phyloP scores from a whole-genome alignment of 2,329 filamentous ascomycete genomes.

The Colletotrichum sp. region DNA sequence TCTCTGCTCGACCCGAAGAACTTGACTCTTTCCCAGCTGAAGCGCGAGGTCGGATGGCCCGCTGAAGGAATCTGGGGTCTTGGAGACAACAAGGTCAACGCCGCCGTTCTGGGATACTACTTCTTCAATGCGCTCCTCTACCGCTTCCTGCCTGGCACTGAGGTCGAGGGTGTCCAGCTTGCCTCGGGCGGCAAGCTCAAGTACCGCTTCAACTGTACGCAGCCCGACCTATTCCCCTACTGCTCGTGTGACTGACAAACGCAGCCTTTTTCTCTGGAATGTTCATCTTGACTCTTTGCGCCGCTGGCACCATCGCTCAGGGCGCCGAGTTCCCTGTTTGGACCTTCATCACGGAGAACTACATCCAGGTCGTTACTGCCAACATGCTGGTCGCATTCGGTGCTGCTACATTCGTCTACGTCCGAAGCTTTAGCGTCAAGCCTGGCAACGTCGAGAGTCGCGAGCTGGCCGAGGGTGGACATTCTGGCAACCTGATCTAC shows the following conservation, averaged over 20 bases:
- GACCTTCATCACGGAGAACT: constrained; percentile 93
- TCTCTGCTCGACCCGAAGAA: constrained; percentile 76
- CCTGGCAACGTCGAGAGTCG: constrained; percentile 74
- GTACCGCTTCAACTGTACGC: constrained; percentile 80
- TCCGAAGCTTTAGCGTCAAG: constrained; percentile 82
- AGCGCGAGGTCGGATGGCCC: constrained; percentile 84
- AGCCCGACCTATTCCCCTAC: background rate
- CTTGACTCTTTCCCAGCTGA: constrained; percentile 74
- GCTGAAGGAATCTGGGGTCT: constrained; percentile 72
- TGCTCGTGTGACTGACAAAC: background rate
- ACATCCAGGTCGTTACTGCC: constrained; percentile 81
- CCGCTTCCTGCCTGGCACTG: constrained; percentile 75
- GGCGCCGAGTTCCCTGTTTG: constrained; percentile 87
- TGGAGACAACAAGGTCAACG: constrained; percentile 70
- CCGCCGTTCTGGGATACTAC: constrained; percentile 81
- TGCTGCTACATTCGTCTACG: constrained; percentile 80
- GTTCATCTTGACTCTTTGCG: constrained; percentile 72
- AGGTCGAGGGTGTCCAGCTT: constrained; percentile 74
- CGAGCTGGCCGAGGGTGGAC: constrained; percentile 81
- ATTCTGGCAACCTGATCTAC: constrained; percentile 85
- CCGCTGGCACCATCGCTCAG: constrained; percentile 75
- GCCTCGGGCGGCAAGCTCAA: constrained; percentile 74
- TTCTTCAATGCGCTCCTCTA: constrained; percentile 77
- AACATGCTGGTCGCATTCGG: constrained; percentile 79
- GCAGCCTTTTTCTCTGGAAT: constrained; percentile 78